phyloP scores from a whole-genome alignment of 164 flowering plant genomes.

The Chimonanthus salicifolius region DNA sequence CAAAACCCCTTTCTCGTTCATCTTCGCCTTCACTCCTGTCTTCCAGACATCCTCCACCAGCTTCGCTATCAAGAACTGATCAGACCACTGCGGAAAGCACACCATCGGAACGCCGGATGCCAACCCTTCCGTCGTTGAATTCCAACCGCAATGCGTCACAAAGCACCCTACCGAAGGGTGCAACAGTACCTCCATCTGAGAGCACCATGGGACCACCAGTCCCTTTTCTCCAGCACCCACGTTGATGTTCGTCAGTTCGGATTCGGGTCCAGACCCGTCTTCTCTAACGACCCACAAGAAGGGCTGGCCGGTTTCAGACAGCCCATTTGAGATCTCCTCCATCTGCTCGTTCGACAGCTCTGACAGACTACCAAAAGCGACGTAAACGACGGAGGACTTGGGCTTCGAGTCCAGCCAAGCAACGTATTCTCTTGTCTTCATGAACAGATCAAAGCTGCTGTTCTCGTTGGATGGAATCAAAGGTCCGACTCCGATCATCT shows the following conservation, averaged over 20 bases:
- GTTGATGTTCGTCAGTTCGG: slow-evolving; percentile 5
- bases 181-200: slow-evolving; percentile 43
- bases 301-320: slow-evolving; percentile 15
- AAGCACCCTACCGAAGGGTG: slow-evolving; percentile 55
- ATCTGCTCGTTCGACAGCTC: slow-evolving; percentile 16
- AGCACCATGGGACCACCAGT: slow-evolving; percentile 43
- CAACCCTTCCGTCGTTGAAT: slow-evolving; percentile 51
- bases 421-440: slow-evolving; percentile 2
- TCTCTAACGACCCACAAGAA: slow-evolving; percentile 38
- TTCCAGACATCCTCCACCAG: slow-evolving; percentile 51
- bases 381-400: slow-evolving; percentile 32
- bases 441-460: neutral
- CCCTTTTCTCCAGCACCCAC: slow-evolving; percentile 13
- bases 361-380: slow-evolving; percentile 33
- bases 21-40: slow-evolving; percentile 36
- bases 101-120: slow-evolving; percentile 51
- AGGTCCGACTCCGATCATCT: slow-evolving; percentile 35
- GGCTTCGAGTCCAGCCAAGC: slow-evolving; percentile 29
- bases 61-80: slow-evolving; percentile 57
- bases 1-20: slow-evolving; percentile 26
- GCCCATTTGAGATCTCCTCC: slow-evolving; percentile 22
- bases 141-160: slow-evolving; percentile 79
- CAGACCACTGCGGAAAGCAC: slow-evolving; percentile 44
- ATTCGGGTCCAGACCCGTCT: neutral
- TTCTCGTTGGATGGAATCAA: slow-evolving; percentile 20